Conservation (phyloP, 2,329 filamentous ascomycete species). For the Podosphaera xanthii region DNA sequence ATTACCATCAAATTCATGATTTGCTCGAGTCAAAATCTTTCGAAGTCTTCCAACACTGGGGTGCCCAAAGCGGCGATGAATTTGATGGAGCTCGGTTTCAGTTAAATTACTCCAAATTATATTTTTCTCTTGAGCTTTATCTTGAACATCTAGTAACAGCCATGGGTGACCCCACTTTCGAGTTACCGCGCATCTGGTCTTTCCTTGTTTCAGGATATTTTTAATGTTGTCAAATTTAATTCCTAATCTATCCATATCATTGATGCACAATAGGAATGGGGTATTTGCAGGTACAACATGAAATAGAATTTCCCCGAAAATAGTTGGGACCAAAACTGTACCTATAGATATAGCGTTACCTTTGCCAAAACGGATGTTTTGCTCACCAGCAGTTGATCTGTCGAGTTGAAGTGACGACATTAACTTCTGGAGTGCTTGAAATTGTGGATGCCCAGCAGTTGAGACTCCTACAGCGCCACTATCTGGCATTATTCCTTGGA, state of each 20-base stretch:
- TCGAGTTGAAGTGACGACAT: not conserved
- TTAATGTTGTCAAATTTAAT: not conserved
- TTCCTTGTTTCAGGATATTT: not conserved
- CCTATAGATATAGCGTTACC: not conserved
- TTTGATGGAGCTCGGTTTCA: not conserved
- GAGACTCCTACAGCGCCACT: conserved; percentile 1
- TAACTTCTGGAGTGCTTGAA: not conserved
- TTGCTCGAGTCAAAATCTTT: not conserved
- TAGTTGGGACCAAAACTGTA: not conserved
- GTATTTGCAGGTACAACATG: not conserved
- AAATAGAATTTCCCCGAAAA: not conserved
- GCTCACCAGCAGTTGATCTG: not conserved
- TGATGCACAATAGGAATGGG: not conserved
- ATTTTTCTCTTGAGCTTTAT: not conserved
- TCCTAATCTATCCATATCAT: not conserved
- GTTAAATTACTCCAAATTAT: not conserved
- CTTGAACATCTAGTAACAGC: too few relatives aligned
- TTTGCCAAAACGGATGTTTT: not conserved
- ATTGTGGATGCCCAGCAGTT: not conserved
- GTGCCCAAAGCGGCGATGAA: not conserved
- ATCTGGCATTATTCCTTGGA: conserved; percentile 1
- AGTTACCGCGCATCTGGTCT: not conserved
- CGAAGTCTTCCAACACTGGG: not conserved
- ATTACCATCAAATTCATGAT: not conserved
- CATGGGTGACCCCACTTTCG: not conserved